Percentiles rank a stretch among this genome's conserved stretches.
Evolutionary conservation across 176 grass and related monocot genomes (phyloP).

Genomic region (Eremochloa ophiuroides): DNA sequence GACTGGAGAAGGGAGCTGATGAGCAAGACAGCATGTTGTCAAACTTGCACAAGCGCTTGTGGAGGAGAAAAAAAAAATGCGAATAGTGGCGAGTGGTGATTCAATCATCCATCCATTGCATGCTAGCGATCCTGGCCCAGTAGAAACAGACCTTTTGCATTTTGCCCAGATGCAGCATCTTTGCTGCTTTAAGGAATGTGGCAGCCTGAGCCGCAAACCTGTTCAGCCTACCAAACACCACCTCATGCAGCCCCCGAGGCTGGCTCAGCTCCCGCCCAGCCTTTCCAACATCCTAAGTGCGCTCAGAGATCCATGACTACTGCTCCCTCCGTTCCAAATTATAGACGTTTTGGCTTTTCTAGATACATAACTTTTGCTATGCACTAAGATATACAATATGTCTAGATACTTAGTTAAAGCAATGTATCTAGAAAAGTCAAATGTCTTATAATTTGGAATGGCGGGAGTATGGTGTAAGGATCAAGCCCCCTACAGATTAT

Average conservation of each 20-base stretch:
- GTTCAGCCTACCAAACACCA: background rate
- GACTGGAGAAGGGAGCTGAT: no score
- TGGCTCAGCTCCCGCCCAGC: background rate
- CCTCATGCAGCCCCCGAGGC: background rate
- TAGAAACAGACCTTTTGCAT: background rate
- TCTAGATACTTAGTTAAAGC: no score
- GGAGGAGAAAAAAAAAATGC: background rate
- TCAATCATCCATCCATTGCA: background rate
- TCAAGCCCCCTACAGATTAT: background rate
- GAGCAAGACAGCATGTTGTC: no score
- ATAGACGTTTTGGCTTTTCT: no score
- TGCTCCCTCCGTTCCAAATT: no score
- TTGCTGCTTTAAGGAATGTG: background rate
- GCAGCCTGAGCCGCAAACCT: background rate
- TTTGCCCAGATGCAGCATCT: background rate
- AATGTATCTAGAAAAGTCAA: no score
- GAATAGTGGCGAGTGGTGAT: background rate
- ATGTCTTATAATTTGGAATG: no score
- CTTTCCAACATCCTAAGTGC: background rate
- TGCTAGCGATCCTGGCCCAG: background rate
- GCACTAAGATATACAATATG: no score
- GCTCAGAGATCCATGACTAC: background rate
- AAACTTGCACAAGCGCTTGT: background rate
- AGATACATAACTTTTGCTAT: no score
- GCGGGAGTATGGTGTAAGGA: background rate